Evolutionary conservation across 805 yeast species (phyloP).

Genomic region (Kuraishia borneana): DNA sequence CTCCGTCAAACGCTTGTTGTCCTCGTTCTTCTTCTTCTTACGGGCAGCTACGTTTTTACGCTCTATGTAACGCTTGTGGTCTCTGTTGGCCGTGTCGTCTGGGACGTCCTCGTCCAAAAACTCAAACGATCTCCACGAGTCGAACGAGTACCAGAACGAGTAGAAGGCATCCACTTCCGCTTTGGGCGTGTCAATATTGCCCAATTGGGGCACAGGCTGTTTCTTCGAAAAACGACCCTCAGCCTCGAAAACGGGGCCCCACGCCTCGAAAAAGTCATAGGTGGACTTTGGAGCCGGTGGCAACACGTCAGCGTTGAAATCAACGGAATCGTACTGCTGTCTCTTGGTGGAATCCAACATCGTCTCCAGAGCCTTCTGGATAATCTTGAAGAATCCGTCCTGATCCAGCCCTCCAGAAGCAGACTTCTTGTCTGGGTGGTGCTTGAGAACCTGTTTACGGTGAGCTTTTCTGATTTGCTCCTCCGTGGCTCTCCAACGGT

Average conservation of each 20-base stretch:
- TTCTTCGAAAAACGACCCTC: conserved; percentile 90
- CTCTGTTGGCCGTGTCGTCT: conserved; percentile 98
- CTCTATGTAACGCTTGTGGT: conserved; percentile 97
- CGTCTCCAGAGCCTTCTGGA: conserved; percentile 92
- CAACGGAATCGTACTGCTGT: conserved; percentile 93
- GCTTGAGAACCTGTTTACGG: conserved; percentile 91
- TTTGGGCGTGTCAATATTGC: conserved; percentile 56
- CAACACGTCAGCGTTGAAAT: conserved; percentile 71
- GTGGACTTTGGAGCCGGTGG: conserved; percentile 60
- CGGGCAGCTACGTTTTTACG: conserved; percentile 95
- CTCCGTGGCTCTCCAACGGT: conserved; percentile 84
- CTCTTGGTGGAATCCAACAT: conserved; percentile 79
- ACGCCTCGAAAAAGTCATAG: conserved; percentile 82
- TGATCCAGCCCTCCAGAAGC: conserved; percentile 80
- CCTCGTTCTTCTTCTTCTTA: conserved; percentile 96
- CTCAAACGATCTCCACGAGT: conserved; percentile 98
- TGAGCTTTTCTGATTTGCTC: conserved; percentile 94
- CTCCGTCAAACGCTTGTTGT: conserved; percentile 79
- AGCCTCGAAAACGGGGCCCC: conserved; percentile 84
- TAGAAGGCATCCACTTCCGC: conserved; percentile 81
- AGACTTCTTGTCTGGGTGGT: conserved; percentile 97
- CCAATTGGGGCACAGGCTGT: conserved; percentile 81
- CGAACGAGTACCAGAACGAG: conserved; percentile 86
- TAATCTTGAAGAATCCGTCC: conserved; percentile 95
- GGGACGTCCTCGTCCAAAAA: conserved; percentile 98